These are phyloP conservation scores for Apiospora saccharicola DNA, from an alignment of 2,329 filamentous ascomycete genomes.

Conservation along the genomic window DNA sequence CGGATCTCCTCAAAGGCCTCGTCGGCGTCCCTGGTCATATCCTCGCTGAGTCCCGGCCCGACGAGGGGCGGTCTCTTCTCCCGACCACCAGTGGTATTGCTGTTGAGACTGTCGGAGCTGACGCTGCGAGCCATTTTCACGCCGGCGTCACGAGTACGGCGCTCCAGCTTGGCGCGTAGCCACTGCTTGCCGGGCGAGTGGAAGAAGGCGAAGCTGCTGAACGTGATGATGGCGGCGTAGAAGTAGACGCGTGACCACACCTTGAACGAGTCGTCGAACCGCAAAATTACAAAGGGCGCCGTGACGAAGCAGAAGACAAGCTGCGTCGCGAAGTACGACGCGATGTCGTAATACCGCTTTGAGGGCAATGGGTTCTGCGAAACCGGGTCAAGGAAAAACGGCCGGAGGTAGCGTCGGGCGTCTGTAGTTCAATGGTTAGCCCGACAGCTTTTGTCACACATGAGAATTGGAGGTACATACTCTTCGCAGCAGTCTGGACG, in stretches of 20 bases:
- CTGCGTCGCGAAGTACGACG: slow-evolving; percentile 79
- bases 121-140: slow-evolving; percentile 56
- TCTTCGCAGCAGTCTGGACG: slow-evolving; percentile 92
- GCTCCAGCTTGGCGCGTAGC: slow-evolving; percentile 65
- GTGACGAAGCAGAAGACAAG: slow-evolving; percentile 83
- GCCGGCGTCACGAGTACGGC: slow-evolving; percentile 57
- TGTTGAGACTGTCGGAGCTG: slow-evolving; percentile 64
- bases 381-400: slow-evolving; percentile 87
- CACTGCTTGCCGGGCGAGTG: slow-evolving; percentile 75
- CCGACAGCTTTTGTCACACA: slow-evolving; percentile 20
- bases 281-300: slow-evolving; percentile 85
- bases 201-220: slow-evolving; percentile 75
- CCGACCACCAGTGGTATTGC: slow-evolving; percentile 33
- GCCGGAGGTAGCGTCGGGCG: slow-evolving; percentile 85
- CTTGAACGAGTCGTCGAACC: slow-evolving; percentile 71
- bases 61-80: slow-evolving; percentile 61
- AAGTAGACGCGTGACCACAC: slow-evolving; percentile 91
- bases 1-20: slow-evolving; percentile 80
- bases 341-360: slow-evolving; percentile 88
- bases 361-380: slow-evolving; percentile 71
- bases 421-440: slow-evolving; percentile 60
- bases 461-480: slow-evolving; percentile 61
- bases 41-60: slow-evolving; percentile 76
- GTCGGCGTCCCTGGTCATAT: slow-evolving; percentile 77
- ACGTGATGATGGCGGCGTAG: slow-evolving; percentile 77